phyloP scores from a whole-genome alignment of 495 filamentous ascomycete genomes.

The Astrothelium subdiscretum region DNA sequence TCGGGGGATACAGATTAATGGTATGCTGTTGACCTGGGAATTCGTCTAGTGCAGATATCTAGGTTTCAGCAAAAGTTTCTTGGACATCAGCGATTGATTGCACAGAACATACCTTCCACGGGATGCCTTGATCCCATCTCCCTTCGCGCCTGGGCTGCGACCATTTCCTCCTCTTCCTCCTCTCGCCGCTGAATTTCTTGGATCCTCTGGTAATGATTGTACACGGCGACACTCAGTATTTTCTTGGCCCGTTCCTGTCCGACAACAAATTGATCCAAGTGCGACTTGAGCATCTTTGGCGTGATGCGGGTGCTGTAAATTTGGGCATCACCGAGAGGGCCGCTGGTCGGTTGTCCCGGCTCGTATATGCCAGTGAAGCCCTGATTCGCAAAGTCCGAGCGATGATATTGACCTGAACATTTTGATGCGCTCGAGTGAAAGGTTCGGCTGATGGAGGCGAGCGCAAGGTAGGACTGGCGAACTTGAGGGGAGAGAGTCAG shows the following conservation, averaged over 20 bases:
- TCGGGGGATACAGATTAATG: constrained; percentile 30
- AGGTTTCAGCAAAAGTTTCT: neutral
- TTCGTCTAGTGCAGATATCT: constrained; percentile 51
- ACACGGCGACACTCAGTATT: constrained; percentile 84
- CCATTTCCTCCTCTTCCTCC: constrained; percentile 60
- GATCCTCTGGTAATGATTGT: constrained; percentile 89
- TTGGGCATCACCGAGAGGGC: constrained; percentile 23
- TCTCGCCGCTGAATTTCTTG: constrained; percentile 64
- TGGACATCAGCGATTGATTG: neutral
- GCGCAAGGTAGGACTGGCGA: constrained; percentile 30
- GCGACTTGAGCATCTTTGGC: constrained; percentile 72
- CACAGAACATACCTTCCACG: constrained; percentile 40
- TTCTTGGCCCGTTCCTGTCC: constrained; percentile 96
- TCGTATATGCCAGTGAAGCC: constrained; percentile 71
- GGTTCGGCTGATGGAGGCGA: constrained; percentile 24
- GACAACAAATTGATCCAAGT: constrained; percentile 91
- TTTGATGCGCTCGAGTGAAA: constrained; percentile 3
- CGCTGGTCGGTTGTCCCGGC: constrained; percentile 40
- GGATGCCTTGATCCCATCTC: constrained; percentile 34
- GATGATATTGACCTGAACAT: constrained; percentile 34
- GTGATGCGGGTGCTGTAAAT: constrained; percentile 42
- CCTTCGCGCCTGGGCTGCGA: constrained; percentile 37
- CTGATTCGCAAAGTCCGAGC: constrained; percentile 52
- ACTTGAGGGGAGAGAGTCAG: constrained; percentile 20
- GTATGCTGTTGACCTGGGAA: constrained; percentile 62